A percentile compares a stretch with the other conserved stretches of the same genome.
phyloP scores from a whole-genome alignment of 176 grass and related monocot species.

The Avena insularis region DNA sequence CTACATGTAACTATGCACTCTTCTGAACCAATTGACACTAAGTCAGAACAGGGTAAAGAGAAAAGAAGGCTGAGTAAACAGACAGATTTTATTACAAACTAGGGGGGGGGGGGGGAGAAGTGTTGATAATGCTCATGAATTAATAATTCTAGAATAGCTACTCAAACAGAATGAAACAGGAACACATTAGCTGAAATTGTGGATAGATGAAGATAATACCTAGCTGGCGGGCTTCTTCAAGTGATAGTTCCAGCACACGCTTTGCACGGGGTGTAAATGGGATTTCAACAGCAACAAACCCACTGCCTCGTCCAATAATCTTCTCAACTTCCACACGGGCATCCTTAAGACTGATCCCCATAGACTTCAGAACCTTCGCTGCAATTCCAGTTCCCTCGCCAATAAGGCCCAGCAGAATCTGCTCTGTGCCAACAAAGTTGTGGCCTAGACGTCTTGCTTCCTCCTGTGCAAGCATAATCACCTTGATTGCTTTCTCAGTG shows the following conservation, averaged over 20 bases:
- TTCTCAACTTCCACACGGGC: constrained; percentile 93
- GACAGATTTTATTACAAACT: not conserved
- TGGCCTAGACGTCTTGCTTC: constrained; percentile 88
- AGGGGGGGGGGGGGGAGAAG: not conserved
- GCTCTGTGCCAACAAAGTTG: constrained; percentile 98
- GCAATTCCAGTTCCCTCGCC: constrained; percentile 93
- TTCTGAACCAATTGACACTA: constrained; percentile 8
- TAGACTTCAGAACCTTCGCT: constrained; percentile 92
- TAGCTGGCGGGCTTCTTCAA: constrained; percentile 95
- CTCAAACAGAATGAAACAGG: constrained; percentile 22
- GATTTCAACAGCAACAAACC: constrained; percentile 99
- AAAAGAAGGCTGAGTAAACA: constrained; percentile 1
- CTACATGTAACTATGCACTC: not conserved
- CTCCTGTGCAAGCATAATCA: constrained; percentile 96
- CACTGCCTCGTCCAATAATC: constrained; percentile 89
- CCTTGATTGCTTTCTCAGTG: constrained; percentile 97
- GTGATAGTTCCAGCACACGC: constrained; percentile 85
- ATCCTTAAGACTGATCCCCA: constrained; percentile 98
- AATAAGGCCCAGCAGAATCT: constrained; percentile 87
- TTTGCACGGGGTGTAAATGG: constrained; percentile 99
- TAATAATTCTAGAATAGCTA: not conserved
- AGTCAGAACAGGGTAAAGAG: not conserved
- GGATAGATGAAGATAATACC: constrained; percentile 45
- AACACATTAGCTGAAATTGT: constrained; percentile 2
- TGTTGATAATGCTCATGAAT: not conserved